These are phyloP conservation scores for Dichotomopilus funicola DNA, from an alignment of 2,329 filamentous ascomycete genomes.

Conservation along the genomic window DNA sequence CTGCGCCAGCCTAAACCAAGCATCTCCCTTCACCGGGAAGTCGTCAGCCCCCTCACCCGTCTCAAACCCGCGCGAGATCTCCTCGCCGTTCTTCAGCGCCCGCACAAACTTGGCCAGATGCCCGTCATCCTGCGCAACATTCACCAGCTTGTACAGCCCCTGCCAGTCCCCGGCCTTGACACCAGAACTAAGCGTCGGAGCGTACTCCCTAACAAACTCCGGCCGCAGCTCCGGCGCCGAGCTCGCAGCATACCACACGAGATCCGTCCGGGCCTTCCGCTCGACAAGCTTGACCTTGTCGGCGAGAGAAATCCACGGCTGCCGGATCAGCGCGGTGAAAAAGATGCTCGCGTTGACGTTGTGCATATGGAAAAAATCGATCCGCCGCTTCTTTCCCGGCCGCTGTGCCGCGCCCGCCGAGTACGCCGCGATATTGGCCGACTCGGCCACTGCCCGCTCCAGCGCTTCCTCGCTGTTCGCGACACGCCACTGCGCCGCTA, in stretches of 20 bases:
- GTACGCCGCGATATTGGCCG: constrained; percentile 23
- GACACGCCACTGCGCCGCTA: constrained; percentile 45
- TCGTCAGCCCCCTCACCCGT: not conserved
- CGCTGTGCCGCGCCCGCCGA: constrained; percentile 39
- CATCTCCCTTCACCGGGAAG: not conserved
- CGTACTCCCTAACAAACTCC: constrained; percentile 15
- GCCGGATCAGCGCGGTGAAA: constrained; percentile 25
- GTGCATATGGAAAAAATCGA: constrained; percentile 57
- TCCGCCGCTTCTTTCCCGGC: constrained; percentile 47
- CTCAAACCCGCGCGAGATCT: constrained; percentile 18
- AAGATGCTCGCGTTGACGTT: constrained; percentile 29
- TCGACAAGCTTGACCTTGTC: constrained; percentile 54
- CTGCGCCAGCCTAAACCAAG: not conserved
- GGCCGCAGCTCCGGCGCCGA: constrained; percentile 31
- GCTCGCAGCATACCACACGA: constrained; percentile 56
- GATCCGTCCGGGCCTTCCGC: constrained; percentile 58
- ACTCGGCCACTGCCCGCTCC: constrained; percentile 25
- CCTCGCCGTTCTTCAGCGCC: constrained; percentile 30
- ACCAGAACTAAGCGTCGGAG: constrained; percentile 11
- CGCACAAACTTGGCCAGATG: constrained; percentile 32
- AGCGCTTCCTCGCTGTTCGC: constrained; percentile 38
- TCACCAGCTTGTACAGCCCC: constrained; percentile 23
- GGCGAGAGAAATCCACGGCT: constrained; percentile 29
- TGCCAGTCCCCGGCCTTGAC: constrained; percentile 23
- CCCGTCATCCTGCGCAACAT: constrained; percentile 28